Evolutionary conservation across 2,329 filamentous ascomycete genomes (phyloP), one percentile per base, ranked within the genome.

Genomic region (Alternaria triticina): DNA sequence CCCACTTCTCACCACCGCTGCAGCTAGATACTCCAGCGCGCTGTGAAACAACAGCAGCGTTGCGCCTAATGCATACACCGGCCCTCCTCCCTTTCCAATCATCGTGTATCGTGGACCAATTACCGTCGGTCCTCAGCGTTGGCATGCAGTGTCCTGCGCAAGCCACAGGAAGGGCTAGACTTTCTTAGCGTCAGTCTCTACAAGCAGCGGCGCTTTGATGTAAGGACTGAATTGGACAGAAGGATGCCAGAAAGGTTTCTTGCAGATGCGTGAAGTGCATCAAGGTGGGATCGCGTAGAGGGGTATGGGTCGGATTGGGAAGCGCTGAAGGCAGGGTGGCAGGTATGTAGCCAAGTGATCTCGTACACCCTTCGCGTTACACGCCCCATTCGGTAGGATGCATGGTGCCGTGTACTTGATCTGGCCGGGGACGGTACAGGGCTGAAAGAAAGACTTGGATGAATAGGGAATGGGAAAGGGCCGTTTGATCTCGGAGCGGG

Each of bases 131-230:
- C 59, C 59, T 65, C 43, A 30, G 57, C 64, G 65, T 66, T 66
- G 57, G 66, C 58, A 60, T 69, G 51, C 46, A 49, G 57, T 22
- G 25, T 43, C 56, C 59, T 52, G 68, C 73, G 74, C 73, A 73
- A 74, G 73, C 74, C 74, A 76, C 72, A 50, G 60, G 44, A 61
- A 49, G 69, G 71, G 72, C 72, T 74, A 69, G 74, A 72, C 58
- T 61, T n/a, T 44, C 50, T 56, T 64, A 69, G 64, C 64, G 59
- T 43, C 33, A 52, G 45, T 33, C 40, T 22, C 4, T 54, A 43
- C 40, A 43, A 58, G 47, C 49, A 52, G 49, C 49, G 22, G 20
- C 49, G 28, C 28, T 23, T 33, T 51, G 17, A 22, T 23, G 28
- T 33, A 51, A 36, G 28, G 49, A 51, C 28, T 22, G 28, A 23